Conservation (phyloP, 257 asterid genomes). For the Solanum virginianum region DNA sequence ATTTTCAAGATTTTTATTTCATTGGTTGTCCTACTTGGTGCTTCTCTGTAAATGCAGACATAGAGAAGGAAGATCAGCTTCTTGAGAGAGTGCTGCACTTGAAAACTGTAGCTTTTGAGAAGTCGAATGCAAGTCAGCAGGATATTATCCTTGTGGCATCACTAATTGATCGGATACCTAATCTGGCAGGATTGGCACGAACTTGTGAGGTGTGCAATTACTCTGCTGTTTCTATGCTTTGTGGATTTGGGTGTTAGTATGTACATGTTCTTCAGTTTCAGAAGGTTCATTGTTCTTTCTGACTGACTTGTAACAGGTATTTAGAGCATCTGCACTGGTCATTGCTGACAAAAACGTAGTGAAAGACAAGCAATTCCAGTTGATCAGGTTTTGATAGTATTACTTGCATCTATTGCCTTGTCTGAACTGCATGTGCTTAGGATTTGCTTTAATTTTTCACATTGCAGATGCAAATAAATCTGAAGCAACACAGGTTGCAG, state of each 20-base stretch:
- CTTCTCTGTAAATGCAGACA: slow-evolving; percentile 27
- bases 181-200: slow-evolving; percentile 95
- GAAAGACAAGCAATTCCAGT: slow-evolving; percentile 93
- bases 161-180: slow-evolving; percentile 87
- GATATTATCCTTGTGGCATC: slow-evolving; percentile 70
- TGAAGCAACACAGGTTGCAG: not conserved
- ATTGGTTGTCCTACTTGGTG: not conserved
- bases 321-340: slow-evolving; percentile 71
- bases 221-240: not conserved
- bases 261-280: not conserved
- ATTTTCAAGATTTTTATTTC: not conserved
- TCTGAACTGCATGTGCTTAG: not conserved
- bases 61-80: slow-evolving; percentile 73
- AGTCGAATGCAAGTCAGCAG: slow-evolving; percentile 57
- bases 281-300: not conserved
- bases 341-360: slow-evolving; percentile 62
- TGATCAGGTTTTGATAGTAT: slow-evolving; percentile 52
- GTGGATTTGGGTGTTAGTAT: not conserved
- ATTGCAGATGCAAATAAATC: not conserved
- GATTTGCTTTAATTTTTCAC: not conserved
- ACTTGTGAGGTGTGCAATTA: slow-evolving; percentile 65
- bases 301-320: slow-evolving; percentile 33
- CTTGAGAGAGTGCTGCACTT: slow-evolving; percentile 55
- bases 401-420: not conserved
- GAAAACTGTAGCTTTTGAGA: slow-evolving; percentile 48